Base-by-base conservation (phyloP, 2,329 filamentous ascomycete species). In the Aspergillus pseudoglaucus region DNA sequence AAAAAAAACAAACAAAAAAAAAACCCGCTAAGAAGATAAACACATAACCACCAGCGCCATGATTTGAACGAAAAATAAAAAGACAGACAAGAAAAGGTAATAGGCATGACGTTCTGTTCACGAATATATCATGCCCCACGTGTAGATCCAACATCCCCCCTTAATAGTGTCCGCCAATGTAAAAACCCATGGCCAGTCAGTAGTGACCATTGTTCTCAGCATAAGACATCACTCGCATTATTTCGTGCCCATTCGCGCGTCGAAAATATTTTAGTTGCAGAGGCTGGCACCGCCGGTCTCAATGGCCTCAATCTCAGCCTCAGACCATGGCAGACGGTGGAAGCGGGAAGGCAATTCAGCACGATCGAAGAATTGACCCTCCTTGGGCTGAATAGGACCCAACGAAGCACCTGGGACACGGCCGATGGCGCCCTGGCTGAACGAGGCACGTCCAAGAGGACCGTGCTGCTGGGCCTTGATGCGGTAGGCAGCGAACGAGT, bases 251-350 rank as follows among this genome's bases (percentile, higher is more conserved):
- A 56, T 50, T 45, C 45, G 51, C 47, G 49, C 48, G 23, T 25
- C n/a, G 8, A 45, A 27, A 27, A 30, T 45, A 43, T 33, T 59
- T 66, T 68, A 81, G 53, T 72, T 75, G 58, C 75, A 78, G 56
- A 82, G 60, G 62, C 80, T 85, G 30, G 91, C 93, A 48, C 93
- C 93, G 47, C 90, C 93, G 47, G 88, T 93, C 81, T 96, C 90
- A 63, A 98, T 81, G 18, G 90, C 90, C 70, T 97, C 93, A 51
- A 98, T 98, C 80, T 98, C 93, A 39, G 84, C 83, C 59, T 84
- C 71, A 33, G 81, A 84, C 72, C 90, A 87, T 10, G 82, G 79
- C 43, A 81, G 75, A 55, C 89, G 81, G 63, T 84, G 82, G 80
- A 96, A 98, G 60, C 91, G 82, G 53, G 76, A 67, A 15, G 93